Evolutionary conservation across 306 rosid genomes (phyloP).

Genomic region (Sindora glabra): DNA sequence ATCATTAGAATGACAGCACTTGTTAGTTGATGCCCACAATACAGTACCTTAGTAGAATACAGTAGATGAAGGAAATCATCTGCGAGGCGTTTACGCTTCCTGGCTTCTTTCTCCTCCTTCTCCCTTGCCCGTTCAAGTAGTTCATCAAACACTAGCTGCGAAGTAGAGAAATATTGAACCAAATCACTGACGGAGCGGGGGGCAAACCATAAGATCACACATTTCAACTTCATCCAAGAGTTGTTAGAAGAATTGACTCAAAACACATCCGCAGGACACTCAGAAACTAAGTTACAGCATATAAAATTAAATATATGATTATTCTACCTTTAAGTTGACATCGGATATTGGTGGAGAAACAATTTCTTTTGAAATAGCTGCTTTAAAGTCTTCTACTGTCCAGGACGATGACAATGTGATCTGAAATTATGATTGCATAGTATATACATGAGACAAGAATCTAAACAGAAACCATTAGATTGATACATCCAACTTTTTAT

Average conservation of each 20-base stretch:
- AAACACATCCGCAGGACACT: constrained; percentile 1
- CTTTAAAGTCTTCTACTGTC: constrained; percentile 61
- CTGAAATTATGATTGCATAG: constrained; percentile 35
- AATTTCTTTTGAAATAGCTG: constrained; percentile 46
- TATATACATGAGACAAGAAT: constrained; percentile 10
- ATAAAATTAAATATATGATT: not conserved
- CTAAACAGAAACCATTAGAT: constrained; percentile 11
- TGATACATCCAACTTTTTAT: too few species aligned
- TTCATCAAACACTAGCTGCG: constrained; percentile 88
- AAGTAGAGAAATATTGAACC: constrained; percentile 20
- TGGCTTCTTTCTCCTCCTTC: constrained; percentile 91
- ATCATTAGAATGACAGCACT: constrained; percentile 12
- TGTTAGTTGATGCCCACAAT: constrained; percentile 5
- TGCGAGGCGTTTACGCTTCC: constrained; percentile 70
- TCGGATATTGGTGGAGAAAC: constrained; percentile 54
- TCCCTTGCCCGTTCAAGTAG: constrained; percentile 67
- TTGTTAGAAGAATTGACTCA: constrained; percentile 5
- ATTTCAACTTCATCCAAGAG: constrained; percentile 12
- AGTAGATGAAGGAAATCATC: constrained; percentile 62
- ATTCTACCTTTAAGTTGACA: constrained; percentile 59
- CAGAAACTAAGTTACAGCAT: not conserved
- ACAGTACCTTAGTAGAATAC: constrained; percentile 63
- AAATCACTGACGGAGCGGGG: not conserved
- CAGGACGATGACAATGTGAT: constrained; percentile 47
- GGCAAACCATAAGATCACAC: not conserved